phyloP scores from a whole-genome alignment of 768 basidiomycete genomes.

The Kwoniella mangroviensis region DNA sequence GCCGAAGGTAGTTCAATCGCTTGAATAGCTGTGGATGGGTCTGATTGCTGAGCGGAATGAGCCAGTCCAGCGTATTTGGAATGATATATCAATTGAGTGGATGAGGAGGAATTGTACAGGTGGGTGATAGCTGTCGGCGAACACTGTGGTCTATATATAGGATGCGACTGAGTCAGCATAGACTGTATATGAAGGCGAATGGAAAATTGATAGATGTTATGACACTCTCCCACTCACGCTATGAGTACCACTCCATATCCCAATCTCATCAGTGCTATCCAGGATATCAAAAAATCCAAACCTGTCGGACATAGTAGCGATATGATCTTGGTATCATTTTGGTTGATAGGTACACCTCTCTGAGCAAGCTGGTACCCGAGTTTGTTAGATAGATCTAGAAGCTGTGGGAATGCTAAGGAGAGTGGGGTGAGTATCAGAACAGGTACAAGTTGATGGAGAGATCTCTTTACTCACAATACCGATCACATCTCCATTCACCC shows the following conservation, averaged over 20 bases:
- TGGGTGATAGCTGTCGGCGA: slow-evolving; percentile 62
- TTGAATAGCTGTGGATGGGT: slow-evolving; percentile 34
- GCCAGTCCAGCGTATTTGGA: slow-evolving; percentile 58
- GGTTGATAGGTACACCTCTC: neutral
- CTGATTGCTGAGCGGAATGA: slow-evolving; percentile 47
- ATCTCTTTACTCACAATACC: slow-evolving; percentile 42
- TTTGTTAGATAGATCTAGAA: slow-evolving; percentile 28
- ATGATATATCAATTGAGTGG: slow-evolving; percentile 60
- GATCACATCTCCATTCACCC: slow-evolving; percentile 40
- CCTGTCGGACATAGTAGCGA: slow-evolving; percentile 50
- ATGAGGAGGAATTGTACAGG: slow-evolving; percentile 59
- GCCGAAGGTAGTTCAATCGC: slow-evolving; percentile 11
- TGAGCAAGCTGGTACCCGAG: slow-evolving; percentile 13
- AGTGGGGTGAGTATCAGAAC: neutral
- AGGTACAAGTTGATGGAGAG: neutral
- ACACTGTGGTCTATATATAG: slow-evolving; percentile 48
- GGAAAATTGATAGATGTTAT: neutral
- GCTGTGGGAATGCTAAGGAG: slow-evolving; percentile 35
- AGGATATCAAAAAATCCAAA: slow-evolving; percentile 48
- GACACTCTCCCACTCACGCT: slow-evolving; percentile 40
- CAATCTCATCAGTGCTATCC: slow-evolving; percentile 52
- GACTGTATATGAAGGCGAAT: neutral
- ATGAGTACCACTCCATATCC: slow-evolving; percentile 50
- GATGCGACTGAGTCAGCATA: neutral
- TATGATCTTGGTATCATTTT: slow-evolving; percentile 23